Evolutionary conservation across 495 filamentous ascomycete species (phyloP).

Genomic region (Tuber umbilicatum): DNA sequence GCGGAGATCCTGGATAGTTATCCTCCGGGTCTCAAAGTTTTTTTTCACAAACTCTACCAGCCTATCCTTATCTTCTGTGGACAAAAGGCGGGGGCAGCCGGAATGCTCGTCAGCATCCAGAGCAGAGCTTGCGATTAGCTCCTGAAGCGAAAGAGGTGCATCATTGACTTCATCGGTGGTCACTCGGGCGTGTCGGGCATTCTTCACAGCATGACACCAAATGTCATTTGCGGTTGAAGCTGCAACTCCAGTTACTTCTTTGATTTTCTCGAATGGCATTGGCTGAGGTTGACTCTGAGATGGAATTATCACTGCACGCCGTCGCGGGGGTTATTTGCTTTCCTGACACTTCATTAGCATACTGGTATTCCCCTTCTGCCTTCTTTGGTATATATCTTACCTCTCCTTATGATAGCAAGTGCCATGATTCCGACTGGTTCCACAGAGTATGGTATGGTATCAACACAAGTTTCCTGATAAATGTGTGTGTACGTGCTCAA

Average conservation of each 20-base stretch:
- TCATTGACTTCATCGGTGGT: neutral
- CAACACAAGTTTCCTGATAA: neutral
- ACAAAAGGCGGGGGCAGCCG: neutral
- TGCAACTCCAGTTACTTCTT: slow-evolving; percentile 1
- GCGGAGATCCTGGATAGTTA: neutral
- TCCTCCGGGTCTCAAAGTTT: neutral
- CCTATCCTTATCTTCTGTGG: neutral
- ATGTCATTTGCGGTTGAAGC: slow-evolving; percentile 8
- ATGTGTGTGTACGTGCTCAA: neutral
- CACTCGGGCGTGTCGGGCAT: neutral
- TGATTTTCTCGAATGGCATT: neutral
- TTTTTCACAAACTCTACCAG: neutral
- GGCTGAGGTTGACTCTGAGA: neutral
- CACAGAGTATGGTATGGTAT: neutral
- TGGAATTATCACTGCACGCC: neutral
- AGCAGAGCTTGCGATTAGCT: neutral
- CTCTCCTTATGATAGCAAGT: neutral
- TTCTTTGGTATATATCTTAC: neutral
- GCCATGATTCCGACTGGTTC: neutral
- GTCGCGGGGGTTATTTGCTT: neutral
- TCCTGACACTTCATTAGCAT: too few relatives aligned
- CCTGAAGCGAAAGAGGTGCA: neutral
- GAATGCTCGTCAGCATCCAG: neutral
- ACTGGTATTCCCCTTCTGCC: neutral
- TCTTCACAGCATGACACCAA: neutral